These are phyloP conservation scores for Entomortierella lignicola DNA, from an alignment of 192 early-diverging fungal species.

Conservation along the genomic window DNA sequence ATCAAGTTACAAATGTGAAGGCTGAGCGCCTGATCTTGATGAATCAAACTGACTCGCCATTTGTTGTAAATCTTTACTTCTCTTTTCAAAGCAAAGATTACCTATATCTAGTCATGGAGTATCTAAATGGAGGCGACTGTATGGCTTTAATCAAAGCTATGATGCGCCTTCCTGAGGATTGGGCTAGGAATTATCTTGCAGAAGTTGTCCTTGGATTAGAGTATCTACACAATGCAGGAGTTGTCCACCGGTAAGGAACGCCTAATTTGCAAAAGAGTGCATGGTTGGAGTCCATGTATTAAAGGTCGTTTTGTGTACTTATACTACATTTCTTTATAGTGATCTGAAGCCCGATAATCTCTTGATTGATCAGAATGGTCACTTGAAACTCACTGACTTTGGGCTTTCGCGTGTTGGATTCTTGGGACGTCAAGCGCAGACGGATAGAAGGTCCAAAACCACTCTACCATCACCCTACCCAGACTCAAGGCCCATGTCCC, in stretches of 20 bases:
- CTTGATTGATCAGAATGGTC: conserved; percentile 85
- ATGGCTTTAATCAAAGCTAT: conserved; percentile 84
- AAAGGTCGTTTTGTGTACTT: conserved; percentile 13
- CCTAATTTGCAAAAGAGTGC: neutral
- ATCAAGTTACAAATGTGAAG: conserved; percentile 92
- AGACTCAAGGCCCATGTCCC: conserved; percentile 47
- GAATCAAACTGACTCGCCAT: conserved; percentile 84
- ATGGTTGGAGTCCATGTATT: too few relatives aligned
- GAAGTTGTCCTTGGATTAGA: conserved; percentile 86
- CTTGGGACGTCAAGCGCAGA: conserved; percentile 77
- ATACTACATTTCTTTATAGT: conserved; percentile 53
- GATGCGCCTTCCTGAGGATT: conserved; percentile 79
- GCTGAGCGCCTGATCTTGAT: conserved; percentile 91
- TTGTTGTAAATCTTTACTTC: conserved; percentile 86
- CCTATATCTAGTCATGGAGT: conserved; percentile 89
- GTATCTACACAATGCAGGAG: conserved; percentile 80
- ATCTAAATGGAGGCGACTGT: conserved; percentile 90
- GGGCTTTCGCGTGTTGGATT: conserved; percentile 88
- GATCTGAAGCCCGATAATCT: conserved; percentile 91
- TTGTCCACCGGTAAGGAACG: conserved; percentile 79
- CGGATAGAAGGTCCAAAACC: conserved; percentile 49
- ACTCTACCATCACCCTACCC: conserved; percentile 37
- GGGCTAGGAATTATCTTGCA: conserved; percentile 87
- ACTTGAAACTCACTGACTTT: conserved; percentile 91
- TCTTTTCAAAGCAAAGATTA: conserved; percentile 88